Conservation (phyloP, 2,329 filamentous ascomycete genomes). For the Nannizziopsis barbatae region DNA sequence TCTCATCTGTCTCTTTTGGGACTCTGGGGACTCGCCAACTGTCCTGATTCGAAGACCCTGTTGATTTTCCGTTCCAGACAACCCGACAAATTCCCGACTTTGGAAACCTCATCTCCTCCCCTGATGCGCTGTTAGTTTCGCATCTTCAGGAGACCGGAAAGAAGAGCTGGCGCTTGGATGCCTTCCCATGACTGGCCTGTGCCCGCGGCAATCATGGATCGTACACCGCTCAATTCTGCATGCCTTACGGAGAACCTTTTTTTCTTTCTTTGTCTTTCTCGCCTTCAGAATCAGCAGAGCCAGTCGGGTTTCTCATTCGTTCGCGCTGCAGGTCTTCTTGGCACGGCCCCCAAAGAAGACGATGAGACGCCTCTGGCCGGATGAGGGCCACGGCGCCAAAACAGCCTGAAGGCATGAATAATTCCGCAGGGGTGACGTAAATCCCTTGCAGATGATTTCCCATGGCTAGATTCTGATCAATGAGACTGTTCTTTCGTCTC, state of each 20-base stretch:
- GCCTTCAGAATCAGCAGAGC: neutral
- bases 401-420: constrained; percentile 5
- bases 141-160: neutral
- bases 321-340: constrained; percentile 2
- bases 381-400: constrained; percentile 4
- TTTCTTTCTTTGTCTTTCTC: neutral
- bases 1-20: neutral
- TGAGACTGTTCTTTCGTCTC: constrained; percentile 8
- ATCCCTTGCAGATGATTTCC: neutral
- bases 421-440: constrained; percentile 3
- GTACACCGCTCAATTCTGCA: neutral
- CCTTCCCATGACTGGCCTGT: constrained; percentile 3
- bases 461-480: constrained; percentile 4
- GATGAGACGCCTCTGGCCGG: constrained; percentile 8
- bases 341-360: neutral
- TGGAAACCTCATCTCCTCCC: neutral
- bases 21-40: neutral
- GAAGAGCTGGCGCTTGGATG: constrained; percentile 1
- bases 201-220: constrained; percentile 3
- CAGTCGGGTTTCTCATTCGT: neutral
- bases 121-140: constrained; percentile 10
- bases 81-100: too few species aligned
- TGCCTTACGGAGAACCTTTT: neutral
- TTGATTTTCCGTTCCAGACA: neutral
- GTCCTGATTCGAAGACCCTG: constrained; percentile 1